Evolutionary conservation across 192 early-diverging fungal species (phyloP).

Genomic region (Backusella mclennaniae): DNA sequence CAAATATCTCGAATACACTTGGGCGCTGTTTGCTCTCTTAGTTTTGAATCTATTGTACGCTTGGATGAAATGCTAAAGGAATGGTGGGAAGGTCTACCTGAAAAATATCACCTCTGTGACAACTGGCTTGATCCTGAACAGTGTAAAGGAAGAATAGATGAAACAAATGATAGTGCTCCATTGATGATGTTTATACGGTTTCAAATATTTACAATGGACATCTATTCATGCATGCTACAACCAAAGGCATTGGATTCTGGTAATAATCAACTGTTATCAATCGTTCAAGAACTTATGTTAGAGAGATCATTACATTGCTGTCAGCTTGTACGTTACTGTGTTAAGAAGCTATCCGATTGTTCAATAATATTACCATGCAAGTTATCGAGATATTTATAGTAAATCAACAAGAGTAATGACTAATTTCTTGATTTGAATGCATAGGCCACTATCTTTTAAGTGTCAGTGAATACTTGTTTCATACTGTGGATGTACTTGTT

Average conservation of each 20-base stretch:
- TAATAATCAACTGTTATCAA: background rate
- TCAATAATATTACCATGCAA: background rate
- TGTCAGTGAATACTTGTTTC: background rate
- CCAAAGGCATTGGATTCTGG: background rate
- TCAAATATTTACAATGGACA: constrained; percentile 2
- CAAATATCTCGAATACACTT: background rate
- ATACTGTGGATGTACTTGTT: background rate
- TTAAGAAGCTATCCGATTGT: background rate
- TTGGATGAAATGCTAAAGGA: background rate
- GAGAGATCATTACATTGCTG: background rate
- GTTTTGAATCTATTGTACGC: background rate
- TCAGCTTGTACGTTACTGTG: background rate
- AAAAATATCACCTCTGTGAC: background rate
- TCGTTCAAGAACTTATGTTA: background rate
- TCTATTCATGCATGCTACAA: background rate
- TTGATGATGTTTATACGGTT: background rate
- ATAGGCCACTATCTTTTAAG: background rate
- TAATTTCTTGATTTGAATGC: background rate
- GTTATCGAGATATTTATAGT: background rate
- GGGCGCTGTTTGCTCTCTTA: background rate
- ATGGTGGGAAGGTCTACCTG: background rate
- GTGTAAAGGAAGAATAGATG: background rate
- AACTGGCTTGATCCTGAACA: background rate
- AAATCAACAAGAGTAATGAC: background rate
- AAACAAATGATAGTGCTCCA: background rate